These are phyloP conservation scores for Lipomyces chichibuensis DNA, from an alignment of 805 yeast species.

Conservation along the genomic window DNA sequence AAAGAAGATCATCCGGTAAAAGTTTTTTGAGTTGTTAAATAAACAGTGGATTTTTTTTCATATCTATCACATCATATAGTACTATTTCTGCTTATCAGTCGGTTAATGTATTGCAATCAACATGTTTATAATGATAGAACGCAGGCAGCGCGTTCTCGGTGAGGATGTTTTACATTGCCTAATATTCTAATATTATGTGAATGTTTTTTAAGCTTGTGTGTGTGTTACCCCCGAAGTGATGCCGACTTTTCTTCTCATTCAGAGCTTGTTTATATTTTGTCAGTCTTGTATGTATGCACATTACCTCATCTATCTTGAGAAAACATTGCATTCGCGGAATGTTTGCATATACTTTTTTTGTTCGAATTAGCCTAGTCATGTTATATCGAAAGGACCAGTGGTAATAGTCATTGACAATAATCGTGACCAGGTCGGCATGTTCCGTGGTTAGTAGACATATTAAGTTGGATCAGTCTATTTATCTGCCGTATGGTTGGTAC, in stretches of 20 bases:
- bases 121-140: background rate
- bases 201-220: background rate
- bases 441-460: background rate
- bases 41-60: background rate
- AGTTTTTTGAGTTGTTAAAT: background rate
- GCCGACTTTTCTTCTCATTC: background rate
- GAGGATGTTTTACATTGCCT: background rate
- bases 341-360: background rate
- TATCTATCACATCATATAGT: background rate
- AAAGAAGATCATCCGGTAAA: background rate
- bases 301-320: constrained; percentile 1
- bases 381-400: background rate
- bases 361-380: background rate
- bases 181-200: background rate
- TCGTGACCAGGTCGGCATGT: background rate
- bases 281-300: background rate
- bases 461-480: too few relatives aligned
- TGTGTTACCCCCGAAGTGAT: background rate
- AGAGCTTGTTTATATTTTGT: background rate
- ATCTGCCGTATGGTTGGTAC: too few relatives aligned
- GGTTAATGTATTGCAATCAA: background rate
- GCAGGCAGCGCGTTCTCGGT: background rate
- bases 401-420: constrained; percentile 16
- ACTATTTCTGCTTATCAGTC: background rate
- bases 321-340: background rate